phyloP scores from a whole-genome alignment of 1,284 basidiomycete species.

The Boletus albobrunnescens region DNA sequence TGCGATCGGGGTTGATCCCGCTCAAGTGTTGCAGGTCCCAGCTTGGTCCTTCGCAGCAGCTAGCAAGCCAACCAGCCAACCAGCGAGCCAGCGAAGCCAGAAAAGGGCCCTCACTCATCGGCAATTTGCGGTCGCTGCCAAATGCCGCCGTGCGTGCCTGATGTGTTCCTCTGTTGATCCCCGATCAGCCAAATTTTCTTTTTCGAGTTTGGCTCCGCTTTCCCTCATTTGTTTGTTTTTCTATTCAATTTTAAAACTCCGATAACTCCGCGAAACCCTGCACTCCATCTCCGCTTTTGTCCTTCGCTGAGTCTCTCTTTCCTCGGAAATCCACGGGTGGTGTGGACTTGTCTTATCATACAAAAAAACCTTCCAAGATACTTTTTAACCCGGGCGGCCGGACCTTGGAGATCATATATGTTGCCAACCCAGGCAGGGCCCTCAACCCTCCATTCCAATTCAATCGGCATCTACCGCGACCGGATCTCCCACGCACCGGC shows the following conservation, averaged over 20 bases:
- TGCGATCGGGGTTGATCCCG: too few relatives aligned
- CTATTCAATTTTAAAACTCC: constrained; percentile 26
- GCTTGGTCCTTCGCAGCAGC: too few relatives aligned
- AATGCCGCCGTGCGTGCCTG: constrained; percentile 31
- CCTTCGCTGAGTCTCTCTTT: too few relatives aligned
- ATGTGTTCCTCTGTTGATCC: constrained; percentile 36
- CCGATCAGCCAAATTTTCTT: constrained; percentile 35
- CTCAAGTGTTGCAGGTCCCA: too few relatives aligned
- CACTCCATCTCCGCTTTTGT: constrained; percentile 5
- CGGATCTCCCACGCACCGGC: constrained; percentile 26
- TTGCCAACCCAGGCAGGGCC: too few relatives aligned
- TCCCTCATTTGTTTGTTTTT: constrained; percentile 13
- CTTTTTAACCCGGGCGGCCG: too few relatives aligned
- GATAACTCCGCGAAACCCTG: constrained; percentile 28
- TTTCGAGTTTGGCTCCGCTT: constrained; percentile 33
- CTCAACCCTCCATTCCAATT: constrained; percentile 16
- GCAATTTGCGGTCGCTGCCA: constrained; percentile 30
- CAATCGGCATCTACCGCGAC: constrained; percentile 27
- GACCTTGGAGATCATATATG: too few relatives aligned
- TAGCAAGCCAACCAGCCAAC: too few relatives aligned
- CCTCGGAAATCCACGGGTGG: constrained; percentile 14
- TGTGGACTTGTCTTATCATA: too few relatives aligned
- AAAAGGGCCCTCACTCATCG: too few relatives aligned
- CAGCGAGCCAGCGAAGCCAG: too few relatives aligned
- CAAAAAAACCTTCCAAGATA: too few relatives aligned